Evolutionary conservation across 345 rosid species (phyloP).

Genomic region (Eucalyptus grandis): DNA sequence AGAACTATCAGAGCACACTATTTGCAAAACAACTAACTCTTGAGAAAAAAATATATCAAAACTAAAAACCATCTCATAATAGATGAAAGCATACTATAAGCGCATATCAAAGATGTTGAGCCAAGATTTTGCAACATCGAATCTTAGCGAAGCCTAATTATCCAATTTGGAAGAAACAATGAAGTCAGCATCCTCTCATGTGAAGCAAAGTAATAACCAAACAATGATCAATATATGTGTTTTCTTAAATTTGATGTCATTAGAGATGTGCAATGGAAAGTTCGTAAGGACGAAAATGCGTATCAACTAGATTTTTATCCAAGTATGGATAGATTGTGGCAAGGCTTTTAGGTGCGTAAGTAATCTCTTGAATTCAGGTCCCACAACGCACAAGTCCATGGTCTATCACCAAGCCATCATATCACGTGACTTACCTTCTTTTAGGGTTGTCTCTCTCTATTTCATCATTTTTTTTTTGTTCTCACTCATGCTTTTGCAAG

Average conservation of each 20-base stretch:
- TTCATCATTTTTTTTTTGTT: too few species aligned
- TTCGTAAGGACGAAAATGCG: not conserved
- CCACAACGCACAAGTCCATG: rapidly evolving
- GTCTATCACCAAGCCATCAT: not conserved
- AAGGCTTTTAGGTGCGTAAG: rapidly evolving
- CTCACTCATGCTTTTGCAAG: not conserved
- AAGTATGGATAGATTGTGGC: not conserved
- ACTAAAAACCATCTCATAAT: not conserved
- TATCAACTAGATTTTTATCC: not conserved
- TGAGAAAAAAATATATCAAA: not conserved
- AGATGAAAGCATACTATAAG: not conserved
- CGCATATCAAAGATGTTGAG: too few species aligned
- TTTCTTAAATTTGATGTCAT: not conserved
- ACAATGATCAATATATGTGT: not conserved
- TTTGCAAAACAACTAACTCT: not conserved
- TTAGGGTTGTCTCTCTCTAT: not conserved
- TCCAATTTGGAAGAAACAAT: too few species aligned
- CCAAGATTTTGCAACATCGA: not conserved
- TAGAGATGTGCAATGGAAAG: not conserved
- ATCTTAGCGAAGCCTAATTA: too few species aligned
- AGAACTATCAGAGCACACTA: not conserved
- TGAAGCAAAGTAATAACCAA: too few species aligned
- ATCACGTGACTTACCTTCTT: not conserved
- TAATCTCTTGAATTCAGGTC: not conserved
- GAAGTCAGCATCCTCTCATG: too few species aligned